Percentiles rank a stretch among this genome's conserved stretches.
Conservation (phyloP, 371 early-diverging fungal species). For the Apophysomyces elegans region DNA sequence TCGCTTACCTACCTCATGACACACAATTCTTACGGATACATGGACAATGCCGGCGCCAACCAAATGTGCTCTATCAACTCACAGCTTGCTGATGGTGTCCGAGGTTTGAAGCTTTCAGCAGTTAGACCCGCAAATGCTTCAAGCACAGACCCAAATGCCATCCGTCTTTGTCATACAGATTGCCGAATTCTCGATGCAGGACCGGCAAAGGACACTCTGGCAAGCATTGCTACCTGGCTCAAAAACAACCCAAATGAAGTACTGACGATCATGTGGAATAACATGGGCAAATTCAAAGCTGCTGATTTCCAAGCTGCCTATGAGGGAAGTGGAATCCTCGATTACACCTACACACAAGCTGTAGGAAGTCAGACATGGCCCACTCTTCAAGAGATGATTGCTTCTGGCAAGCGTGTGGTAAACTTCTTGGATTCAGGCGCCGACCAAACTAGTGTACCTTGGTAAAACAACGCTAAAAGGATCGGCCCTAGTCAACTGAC, state of each 20-base stretch:
- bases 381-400: slow-evolving; percentile 66
- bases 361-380: slow-evolving; percentile 63
- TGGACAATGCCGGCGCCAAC: slow-evolving; percentile 64
- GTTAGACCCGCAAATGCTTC: slow-evolving; percentile 36
- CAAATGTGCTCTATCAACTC: slow-evolving; percentile 62
- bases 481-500: not conserved
- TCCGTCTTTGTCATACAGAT: slow-evolving; percentile 71
- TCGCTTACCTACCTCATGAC: slow-evolving; percentile 66
- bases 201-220: slow-evolving; percentile 51
- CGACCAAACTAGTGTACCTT: slow-evolving; percentile 58
- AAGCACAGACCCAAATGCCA: slow-evolving; percentile 31
- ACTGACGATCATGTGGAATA: slow-evolving; percentile 74
- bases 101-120: slow-evolving; percentile 74
- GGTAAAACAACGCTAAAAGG: slow-evolving; percentile 47
- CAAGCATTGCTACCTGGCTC: slow-evolving; percentile 56
- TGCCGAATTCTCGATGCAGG: slow-evolving; percentile 70
- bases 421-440: slow-evolving; percentile 65
- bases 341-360: slow-evolving; percentile 56
- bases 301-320: slow-evolving; percentile 59
- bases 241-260: slow-evolving; percentile 71
- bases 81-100: slow-evolving; percentile 74
- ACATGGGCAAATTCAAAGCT: slow-evolving; percentile 44
- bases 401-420: slow-evolving; percentile 66
- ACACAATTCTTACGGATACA: slow-evolving; percentile 75
- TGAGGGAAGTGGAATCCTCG: slow-evolving; percentile 57